Percentiles rank a stretch among this genome's conserved stretches.
Evolutionary conservation across 768 basidiomycete genomes (phyloP).

Genomic region (Cystofilobasidium macerans): DNA sequence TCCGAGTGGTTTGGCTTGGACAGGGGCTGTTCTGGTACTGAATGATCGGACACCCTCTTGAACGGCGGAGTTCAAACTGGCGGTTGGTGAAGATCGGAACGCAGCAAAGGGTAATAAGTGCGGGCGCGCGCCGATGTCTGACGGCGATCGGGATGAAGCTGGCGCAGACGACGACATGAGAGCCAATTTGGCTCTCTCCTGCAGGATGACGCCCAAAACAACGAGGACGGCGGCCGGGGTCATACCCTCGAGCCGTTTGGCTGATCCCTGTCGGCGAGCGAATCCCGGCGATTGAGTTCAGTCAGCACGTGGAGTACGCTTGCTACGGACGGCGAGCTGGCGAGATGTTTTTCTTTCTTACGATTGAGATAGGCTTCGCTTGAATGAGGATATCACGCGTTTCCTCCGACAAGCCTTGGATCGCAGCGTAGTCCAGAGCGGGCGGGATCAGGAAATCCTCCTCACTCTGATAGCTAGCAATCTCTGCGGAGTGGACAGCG

Average conservation of each 20-base stretch:
- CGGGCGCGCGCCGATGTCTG: too few relatives aligned
- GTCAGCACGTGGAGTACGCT: too few relatives aligned
- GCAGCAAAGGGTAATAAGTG: too few relatives aligned
- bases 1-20: too few relatives aligned
- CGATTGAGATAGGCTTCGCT: conserved; percentile 60
- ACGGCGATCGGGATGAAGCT: background rate
- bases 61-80: too few relatives aligned
- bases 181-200: background rate
- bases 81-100: too few relatives aligned
- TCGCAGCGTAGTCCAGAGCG: conserved; percentile 54
- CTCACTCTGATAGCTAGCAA: conserved; percentile 62
- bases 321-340: too few relatives aligned
- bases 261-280: conserved; percentile 56
- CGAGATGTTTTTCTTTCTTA: too few relatives aligned
- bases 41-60: too few relatives aligned
- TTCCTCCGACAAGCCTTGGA: conserved; percentile 65
- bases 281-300: background rate
- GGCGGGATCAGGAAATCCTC: conserved; percentile 61
- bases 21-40: too few relatives aligned
- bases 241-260: conserved; percentile 87
- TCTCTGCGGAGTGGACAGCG: conserved; percentile 60
- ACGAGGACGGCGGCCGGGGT: conserved; percentile 48
- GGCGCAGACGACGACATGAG: background rate
- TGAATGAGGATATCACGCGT: conserved; percentile 53
- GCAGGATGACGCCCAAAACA: conserved; percentile 12